Base-by-base conservation (phyloP, 2,329 filamentous ascomycete genomes). In the Colletotrichum magnum region DNA sequence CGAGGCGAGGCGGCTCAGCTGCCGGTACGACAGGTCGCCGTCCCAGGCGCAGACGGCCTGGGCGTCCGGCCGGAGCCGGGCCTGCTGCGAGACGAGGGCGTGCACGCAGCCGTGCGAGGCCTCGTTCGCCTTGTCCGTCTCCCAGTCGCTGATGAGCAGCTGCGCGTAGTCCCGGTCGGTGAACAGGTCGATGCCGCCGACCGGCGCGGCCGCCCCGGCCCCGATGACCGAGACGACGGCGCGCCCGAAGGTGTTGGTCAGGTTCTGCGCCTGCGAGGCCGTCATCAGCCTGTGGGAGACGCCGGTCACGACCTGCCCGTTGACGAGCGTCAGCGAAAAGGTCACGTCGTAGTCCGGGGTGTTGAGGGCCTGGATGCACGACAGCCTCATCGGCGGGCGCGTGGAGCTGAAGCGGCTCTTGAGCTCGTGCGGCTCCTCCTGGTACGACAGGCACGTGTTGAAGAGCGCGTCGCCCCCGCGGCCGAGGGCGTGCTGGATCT, bases 161-260 rank as follows among this genome's bases (percentile, higher is more conserved):
- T 88, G 86, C 5, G 84, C 80, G 70, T 85, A 85, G 72, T 90
- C 88, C 9, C 84, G 80, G 56, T 87, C 84, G 13, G 83, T 88
- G 72, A 90, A 88, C 3, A 88, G 79, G 74, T 88, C 84, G 28
- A 86, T 77, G 21, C 86, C 78, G 6, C 79, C 82, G 58, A 88
- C 78, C 4, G 78, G 76, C 16, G 77, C 79, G 10, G 81, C 78
- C 0, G 84, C 7, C 9, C 32, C 82, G 4, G 77, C 75, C 2
- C 80, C 77, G 13, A 89, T 71, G 2, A 88, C 81, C 18, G 82
- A 77, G 13, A 82, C 78, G 16, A 90, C 76, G 0, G 88, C 84
- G 26, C 84, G 82, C 47, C 87, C 86, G 52, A 90, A 88, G 0
- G 85, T 86, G 67, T 82, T 81, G 16, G 85, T 83, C 2, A 90